Base-by-base conservation (phyloP, 2,329 filamentous ascomycete species). In the Botrytis medusae region DNA sequence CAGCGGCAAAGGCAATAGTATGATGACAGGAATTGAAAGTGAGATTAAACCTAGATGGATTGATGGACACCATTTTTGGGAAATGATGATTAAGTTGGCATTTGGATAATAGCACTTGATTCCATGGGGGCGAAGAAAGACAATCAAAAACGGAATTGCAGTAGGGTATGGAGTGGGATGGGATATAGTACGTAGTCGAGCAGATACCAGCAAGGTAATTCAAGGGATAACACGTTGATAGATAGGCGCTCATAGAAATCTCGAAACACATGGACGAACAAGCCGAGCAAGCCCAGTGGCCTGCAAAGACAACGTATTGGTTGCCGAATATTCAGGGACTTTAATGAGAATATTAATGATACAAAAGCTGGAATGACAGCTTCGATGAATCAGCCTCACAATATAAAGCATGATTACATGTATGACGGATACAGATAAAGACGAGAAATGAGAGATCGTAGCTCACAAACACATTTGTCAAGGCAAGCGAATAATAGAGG, bases 81-180 rank as follows among this genome's bases (percentile, higher is more conserved):
- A 61, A 69, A 46, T 8, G 54, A 70, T 48, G 57, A 22, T 18
- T 42, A 22, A 32, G 54, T 61, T 25, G 68, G 40, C 8, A 40
- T 61, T 42, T 69, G 40, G 37, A 69, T 69, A 40, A 54, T 48
- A n/a, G 37, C 61, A 12, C 40, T 61, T 46, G 29, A 37, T 48
- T 40, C 68, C 22, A 34, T 14, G 68, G 61, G 10, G 40, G 57
- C 18, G 54, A 70, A 3, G 68, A 20, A 37, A n/a, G 54, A 42
- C 40, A 7, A 25, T 25, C 18, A 29, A 44, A 8, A 5, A 46
- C n/a, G 18, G 40, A 37, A 46, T 34, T 42, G 10, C 16, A 16
- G 42, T 42, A 42, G 42, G 42, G 42, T 16, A 54, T n/a, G 37
- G 22, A 59, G 29, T 69, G 65, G 2, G n/a, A 65, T 48, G 10